Conservation (phyloP, 73 alveolate species). For the Uronychia binucleata region DNA sequence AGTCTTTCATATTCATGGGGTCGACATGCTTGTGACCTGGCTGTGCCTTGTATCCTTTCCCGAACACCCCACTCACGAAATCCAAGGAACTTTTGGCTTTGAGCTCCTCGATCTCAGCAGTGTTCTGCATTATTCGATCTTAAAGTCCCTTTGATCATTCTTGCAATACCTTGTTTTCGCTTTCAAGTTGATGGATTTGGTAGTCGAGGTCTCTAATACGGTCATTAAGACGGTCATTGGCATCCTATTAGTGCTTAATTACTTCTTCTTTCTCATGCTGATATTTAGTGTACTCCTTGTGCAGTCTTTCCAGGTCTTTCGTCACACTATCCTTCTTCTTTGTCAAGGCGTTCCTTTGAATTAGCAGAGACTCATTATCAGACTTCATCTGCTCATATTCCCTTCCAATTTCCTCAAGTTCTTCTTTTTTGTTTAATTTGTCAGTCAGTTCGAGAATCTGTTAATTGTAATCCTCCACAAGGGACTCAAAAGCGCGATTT, state of each 20-base stretch:
- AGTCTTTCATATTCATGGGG: background rate
- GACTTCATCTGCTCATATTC: background rate
- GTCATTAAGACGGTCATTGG: slow-evolving; percentile 2
- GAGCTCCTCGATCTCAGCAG: slow-evolving; percentile 7
- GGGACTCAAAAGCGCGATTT: background rate
- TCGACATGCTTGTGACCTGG: background rate
- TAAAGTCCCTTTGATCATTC: slow-evolving; percentile 19
- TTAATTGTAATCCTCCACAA: slow-evolving; percentile 4
- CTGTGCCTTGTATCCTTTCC: background rate
- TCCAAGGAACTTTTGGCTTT: slow-evolving; percentile 11
- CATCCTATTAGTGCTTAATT: background rate
- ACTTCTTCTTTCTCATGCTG: slow-evolving; percentile 3
- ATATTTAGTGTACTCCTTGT: slow-evolving; percentile 24
- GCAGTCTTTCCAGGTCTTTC: slow-evolving; percentile 54
- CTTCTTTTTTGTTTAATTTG: background rate
- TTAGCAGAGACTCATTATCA: slow-evolving; percentile 60
- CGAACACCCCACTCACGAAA: background rate
- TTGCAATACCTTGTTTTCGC: slow-evolving; percentile 42
- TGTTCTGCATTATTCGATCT: slow-evolving; percentile 8
- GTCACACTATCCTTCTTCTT: slow-evolving; percentile 38
- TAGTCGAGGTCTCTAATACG: slow-evolving; percentile 19
- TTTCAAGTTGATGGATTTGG: slow-evolving; percentile 36
- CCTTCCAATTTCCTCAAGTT: background rate
- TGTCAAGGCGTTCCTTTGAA: slow-evolving; percentile 50
- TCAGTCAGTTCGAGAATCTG: slow-evolving; percentile 14